Conservation (phyloP, 371 early-diverging fungal genomes). For the Mortierella sp. region DNA sequence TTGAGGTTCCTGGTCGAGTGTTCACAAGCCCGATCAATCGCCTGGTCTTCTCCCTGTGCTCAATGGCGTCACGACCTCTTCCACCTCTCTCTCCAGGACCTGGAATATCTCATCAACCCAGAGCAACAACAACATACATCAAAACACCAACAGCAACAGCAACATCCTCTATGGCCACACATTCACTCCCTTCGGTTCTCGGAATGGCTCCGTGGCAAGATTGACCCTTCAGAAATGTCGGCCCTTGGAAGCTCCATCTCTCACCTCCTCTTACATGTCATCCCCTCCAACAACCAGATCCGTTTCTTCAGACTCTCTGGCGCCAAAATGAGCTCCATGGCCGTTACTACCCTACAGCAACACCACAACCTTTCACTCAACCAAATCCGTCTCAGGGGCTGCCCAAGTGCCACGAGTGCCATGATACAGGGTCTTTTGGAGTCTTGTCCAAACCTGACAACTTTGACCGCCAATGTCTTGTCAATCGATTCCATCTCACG, state of each 20-base stretch:
- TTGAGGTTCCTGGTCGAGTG: background rate
- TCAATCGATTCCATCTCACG: background rate
- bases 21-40: slow-evolving; percentile 3
- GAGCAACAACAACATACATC: background rate
- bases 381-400: background rate
- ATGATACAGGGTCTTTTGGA: background rate
- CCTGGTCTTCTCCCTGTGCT: slow-evolving; percentile 3
- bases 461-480: background rate
- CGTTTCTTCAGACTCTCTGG: slow-evolving; percentile 3
- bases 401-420: background rate
- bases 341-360: background rate
- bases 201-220: slow-evolving; percentile 8
- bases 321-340: background rate
- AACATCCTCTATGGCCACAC: background rate
- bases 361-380: background rate
- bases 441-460: background rate
- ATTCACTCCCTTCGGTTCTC: background rate
- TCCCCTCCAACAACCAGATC: background rate
- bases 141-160: background rate
- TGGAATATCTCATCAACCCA: background rate
- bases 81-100: background rate
- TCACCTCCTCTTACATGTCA: background rate
- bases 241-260: background rate
- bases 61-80: slow-evolving; percentile 6
- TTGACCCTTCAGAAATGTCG: background rate